A percentile compares a stretch with the other conserved stretches of the same genome.
Evolutionary conservation across 495 filamentous ascomycete genomes (phyloP).

Genomic region (Neurospora africana): DNA sequence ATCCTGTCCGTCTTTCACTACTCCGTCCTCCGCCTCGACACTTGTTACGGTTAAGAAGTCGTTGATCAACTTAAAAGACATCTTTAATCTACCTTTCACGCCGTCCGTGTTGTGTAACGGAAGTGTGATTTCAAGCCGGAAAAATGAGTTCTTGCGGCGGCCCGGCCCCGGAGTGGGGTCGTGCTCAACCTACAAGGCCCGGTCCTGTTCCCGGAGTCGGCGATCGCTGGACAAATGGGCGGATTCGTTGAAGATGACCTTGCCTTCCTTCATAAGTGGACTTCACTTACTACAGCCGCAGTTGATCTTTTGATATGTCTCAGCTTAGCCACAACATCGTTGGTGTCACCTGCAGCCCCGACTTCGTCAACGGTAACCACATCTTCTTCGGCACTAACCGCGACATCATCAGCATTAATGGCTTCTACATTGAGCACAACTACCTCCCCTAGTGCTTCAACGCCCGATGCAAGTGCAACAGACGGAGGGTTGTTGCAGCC

Average conservation of each 20-base stretch:
- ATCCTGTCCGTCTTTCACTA: background rate
- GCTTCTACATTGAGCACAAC: background rate
- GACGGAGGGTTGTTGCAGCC: background rate
- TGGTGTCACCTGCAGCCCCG: background rate
- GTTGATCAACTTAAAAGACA: accelerated
- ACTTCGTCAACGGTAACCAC: background rate
- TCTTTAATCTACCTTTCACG: background rate
- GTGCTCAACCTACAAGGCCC: background rate
- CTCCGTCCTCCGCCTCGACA: accelerated
- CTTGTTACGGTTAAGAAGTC: background rate
- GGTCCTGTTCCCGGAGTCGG: background rate
- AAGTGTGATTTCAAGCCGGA: background rate
- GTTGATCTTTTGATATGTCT: background rate
- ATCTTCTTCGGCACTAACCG: background rate
- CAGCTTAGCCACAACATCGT: background rate
- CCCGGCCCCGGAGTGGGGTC: background rate
- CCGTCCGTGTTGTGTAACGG: background rate
- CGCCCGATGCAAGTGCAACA: background rate
- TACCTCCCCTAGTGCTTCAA: background rate
- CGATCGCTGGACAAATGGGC: background rate
- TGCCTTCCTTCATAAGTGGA: background rate
- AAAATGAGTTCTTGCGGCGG: background rate
- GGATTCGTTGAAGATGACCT: background rate
- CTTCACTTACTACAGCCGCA: background rate
- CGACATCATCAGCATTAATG: background rate